Conservation (phyloP, 2,329 filamentous ascomycete species). For the Hortaea werneckii region DNA sequence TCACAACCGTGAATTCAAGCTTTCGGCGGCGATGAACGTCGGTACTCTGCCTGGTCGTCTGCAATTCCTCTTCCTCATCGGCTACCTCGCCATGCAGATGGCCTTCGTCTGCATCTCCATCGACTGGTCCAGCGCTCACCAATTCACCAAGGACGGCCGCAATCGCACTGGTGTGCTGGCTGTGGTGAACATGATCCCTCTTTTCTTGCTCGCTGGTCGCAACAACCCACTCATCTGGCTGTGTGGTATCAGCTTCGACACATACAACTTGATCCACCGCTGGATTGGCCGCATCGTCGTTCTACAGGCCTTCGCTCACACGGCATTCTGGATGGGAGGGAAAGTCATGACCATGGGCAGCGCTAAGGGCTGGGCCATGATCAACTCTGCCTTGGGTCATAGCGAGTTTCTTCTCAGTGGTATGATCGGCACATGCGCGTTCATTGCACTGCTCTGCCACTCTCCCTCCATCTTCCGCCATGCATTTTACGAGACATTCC, state of each 20-base stretch:
- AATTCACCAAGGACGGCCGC: constrained; percentile 56
- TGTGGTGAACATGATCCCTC: constrained; percentile 67
- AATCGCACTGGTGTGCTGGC: constrained; percentile 62
- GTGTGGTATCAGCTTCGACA: constrained; percentile 68
- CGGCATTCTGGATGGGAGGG: constrained; percentile 46
- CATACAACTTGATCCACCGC: constrained; percentile 70
- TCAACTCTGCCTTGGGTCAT: constrained; percentile 30
- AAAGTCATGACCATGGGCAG: constrained; percentile 29
- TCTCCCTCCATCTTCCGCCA: constrained; percentile 62
- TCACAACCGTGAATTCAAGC: constrained; percentile 43
- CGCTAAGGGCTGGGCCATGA: constrained; percentile 41
- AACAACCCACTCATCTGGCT: constrained; percentile 69
- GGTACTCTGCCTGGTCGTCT: constrained; percentile 41
- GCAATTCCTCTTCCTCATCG: constrained; percentile 37
- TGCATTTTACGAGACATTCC: constrained; percentile 71
- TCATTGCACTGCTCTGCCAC: constrained; percentile 55
- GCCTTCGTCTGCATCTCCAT: constrained; percentile 43
- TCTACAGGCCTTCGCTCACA: constrained; percentile 58
- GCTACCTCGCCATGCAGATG: constrained; percentile 40
- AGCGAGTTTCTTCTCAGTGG: constrained; percentile 49
- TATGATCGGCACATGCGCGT: constrained; percentile 50
- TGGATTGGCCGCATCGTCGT: constrained; percentile 71
- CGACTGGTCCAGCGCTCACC: constrained; percentile 50
- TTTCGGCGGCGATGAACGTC: constrained; percentile 39
- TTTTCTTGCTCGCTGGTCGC: constrained; percentile 44